A percentile compares a stretch with the other conserved stretches of the same genome.
Conservation (phyloP, 768 basidiomycete genomes). For the Lentinula sp. region DNA sequence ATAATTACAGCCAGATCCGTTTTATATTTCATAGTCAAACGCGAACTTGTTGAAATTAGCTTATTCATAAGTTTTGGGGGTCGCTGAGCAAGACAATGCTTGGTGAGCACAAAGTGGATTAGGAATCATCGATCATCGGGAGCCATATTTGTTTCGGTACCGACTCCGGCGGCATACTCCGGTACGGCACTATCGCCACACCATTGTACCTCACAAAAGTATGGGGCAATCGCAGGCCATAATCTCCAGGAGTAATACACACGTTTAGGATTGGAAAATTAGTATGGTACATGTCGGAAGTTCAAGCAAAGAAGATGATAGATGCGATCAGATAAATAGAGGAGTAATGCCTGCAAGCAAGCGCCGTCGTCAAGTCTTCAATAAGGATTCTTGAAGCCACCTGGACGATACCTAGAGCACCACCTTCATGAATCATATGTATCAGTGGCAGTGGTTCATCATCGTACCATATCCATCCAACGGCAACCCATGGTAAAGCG, state of each 20-base stretch:
- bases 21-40: not conserved
- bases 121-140: not conserved
- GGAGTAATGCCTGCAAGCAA: not conserved
- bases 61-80: not conserved
- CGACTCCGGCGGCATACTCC: too few relatives aligned
- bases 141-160: too few relatives aligned
- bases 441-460: not conserved
- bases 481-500: constrained; percentile 17
- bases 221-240: too few relatives aligned
- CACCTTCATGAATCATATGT: not conserved
- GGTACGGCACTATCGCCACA: too few relatives aligned
- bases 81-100: not conserved
- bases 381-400: constrained; percentile 12
- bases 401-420: constrained; percentile 9
- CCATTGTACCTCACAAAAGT: too few relatives aligned
- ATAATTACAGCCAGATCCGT: not conserved
- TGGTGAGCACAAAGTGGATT: not conserved
- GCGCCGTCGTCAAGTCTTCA: not conserved
- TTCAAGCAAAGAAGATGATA: not conserved
- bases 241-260: not conserved
- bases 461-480: constrained; percentile 17
- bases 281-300: not conserved
- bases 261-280: not conserved
- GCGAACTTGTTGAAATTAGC: not conserved
- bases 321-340: not conserved